Base-by-base conservation (phyloP, 2,329 filamentous ascomycete species). In the Colletotrichum salicis region DNA sequence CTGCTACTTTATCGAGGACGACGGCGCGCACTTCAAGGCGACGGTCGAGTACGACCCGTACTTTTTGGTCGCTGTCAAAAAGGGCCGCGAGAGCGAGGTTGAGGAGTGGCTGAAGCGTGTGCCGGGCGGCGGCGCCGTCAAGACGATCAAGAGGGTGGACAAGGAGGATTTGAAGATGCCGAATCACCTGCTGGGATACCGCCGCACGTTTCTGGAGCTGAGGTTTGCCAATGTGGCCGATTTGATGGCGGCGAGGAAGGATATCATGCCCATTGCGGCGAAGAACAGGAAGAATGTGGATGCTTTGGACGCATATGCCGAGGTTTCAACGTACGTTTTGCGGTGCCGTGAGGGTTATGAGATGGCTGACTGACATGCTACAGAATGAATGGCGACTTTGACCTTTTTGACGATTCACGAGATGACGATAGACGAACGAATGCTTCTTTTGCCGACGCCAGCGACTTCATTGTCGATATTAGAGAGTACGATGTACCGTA, bases 401-500 rank as follows among this genome's bases (percentile, higher is more conserved):
- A 99, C 85, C 92, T 98, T 79, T 98, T 97, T 90, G 96, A 98
- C 81, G 93, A 96, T 82, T 86, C 85, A 88, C 89, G 93, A 89
- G 90, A 92, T 83, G 89, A 95, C 81, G 93, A 96, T 82, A 90
- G 88, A 91, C 91, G 92, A 88, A 86, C 88, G 85, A 95, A 92
- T 86, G 89, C 88, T 81, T 87, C 87, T 76, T 92, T 94, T 84
- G 87, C 92, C 76, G 95, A 98, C 82, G 95, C 96, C 71, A 97
- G 95, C 87, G 96, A 98, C 87, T 98, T 92, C 82, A 95, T 99
- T 88, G 90, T 98, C 84, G 97, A 99, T 88, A 97, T 99, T 81
- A 92, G 96, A 87, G 96, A 99, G 86, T 99, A 97, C 83, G 96
- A 99, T 84, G 97, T 99, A 78, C 97, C 96, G 75, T 99, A 99